Evolutionary conservation across 768 basidiomycete species (phyloP), one percentile per base, ranked within the genome.

Genomic region (Tylopilus intermedius): DNA sequence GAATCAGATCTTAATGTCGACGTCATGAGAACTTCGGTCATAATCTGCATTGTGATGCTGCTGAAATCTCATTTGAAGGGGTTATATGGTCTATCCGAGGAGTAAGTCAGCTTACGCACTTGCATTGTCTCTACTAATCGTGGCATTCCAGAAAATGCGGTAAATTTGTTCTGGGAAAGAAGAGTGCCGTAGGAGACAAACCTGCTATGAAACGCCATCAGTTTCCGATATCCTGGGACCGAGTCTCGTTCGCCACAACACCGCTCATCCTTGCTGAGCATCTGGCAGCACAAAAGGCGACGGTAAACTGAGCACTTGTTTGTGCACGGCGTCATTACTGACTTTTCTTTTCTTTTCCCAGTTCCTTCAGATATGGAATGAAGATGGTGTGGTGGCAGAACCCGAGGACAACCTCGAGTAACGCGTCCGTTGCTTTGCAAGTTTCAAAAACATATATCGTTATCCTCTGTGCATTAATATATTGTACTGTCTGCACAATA

Each of bases 151-250:
- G 94, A 41, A 98, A 96, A 88, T 93, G 93, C 58, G 76, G 79
- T 43, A 97, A 94, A 69, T 96, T 89, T 64, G 78, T 84, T 4
- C 69, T 84, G 5, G 88, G 88, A 18, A 98, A 97, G 78, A 97
- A 97, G 72, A 90, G 83, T 49, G 82, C 90, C 0, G 67, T 87
- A 3, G 94, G 94, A 1, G 95, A 99, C 68, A 89, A 84, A 63
- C 78, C 88, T 13, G 89, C 84, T 5, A 67, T 74, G 2, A 83
- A 80, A 59, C 80, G 81, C 26, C 74, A 84, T 58, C 80, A 84
- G 2, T 71, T 74, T 38, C 78, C 79, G 6, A 79, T 92, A 37
- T 76, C 79, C 27, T 91, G 91, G 86, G 79, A 82, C 24, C 78
- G 88, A 15, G 69, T 94, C 47, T 83, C 86, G 3, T 90, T 79